Conservation (phyloP, 2,329 filamentous ascomycete species). For the Ceratocystis ficicola region DNA sequence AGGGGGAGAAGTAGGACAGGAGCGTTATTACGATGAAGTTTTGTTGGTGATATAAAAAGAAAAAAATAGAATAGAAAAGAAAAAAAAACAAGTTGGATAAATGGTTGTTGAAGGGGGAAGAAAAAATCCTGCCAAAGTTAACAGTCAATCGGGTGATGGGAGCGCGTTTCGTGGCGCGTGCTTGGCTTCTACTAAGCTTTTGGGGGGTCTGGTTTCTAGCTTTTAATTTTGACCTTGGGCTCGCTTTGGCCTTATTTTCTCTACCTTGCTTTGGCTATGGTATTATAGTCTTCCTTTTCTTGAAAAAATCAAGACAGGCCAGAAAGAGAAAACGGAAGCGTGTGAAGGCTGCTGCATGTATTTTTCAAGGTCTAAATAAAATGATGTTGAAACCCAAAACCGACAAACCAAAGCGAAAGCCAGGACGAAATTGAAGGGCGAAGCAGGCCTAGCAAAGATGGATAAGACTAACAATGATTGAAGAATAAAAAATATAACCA, state of each 20-base stretch:
- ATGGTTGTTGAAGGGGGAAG: conserved; percentile 2
- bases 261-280: too few species aligned
- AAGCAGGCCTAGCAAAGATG: too few species aligned
- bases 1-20: neutral
- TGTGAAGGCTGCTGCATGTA: too few species aligned
- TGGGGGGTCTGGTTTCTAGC: neutral
- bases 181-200: neutral
- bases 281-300: too few species aligned
- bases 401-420: neutral
- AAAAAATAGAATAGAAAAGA: neutral
- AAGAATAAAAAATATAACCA: neutral
- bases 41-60: neutral
- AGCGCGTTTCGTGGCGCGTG: conserved; percentile 14
- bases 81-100: conserved; percentile 1
- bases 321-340: too few species aligned
- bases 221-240: too few species aligned
- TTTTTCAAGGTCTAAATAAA: too few species aligned
- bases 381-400: too few species aligned
- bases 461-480: too few species aligned
- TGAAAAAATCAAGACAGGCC: too few species aligned
- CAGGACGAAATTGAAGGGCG: neutral
- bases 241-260: too few species aligned
- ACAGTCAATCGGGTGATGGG: conserved; percentile 13
- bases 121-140: conserved; percentile 11
- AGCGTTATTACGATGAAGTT: neutral